A percentile compares a stretch with the other conserved stretches of the same genome.
phyloP scores from a whole-genome alignment of 2,329 filamentous ascomycete genomes.

The Fusarium sp. region DNA sequence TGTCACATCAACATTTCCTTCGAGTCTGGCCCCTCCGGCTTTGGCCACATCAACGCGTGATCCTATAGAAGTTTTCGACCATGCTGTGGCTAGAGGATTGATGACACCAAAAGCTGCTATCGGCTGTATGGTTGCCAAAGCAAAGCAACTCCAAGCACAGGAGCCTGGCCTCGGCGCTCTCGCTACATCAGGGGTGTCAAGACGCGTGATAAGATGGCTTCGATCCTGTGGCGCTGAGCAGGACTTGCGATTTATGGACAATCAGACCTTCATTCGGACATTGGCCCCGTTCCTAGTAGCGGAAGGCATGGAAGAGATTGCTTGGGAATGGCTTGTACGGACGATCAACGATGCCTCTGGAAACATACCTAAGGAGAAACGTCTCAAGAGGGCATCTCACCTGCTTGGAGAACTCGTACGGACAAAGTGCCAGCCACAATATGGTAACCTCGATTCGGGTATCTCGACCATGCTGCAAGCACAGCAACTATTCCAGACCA shows the following conservation, averaged over 20 bases:
- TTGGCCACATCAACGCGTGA: conserved; percentile 51
- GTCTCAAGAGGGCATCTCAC: conserved; percentile 50
- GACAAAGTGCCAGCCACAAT: conserved; percentile 57
- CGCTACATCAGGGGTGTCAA: conserved; percentile 61
- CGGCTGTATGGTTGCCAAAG: conserved; percentile 67
- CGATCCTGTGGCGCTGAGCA: conserved; percentile 65
- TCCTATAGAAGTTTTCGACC: conserved; percentile 70
- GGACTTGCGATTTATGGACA: conserved; percentile 62
- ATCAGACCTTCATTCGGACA: conserved; percentile 56
- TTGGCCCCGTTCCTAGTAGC: conserved; percentile 67
- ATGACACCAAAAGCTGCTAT: conserved; percentile 69
- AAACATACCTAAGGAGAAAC: conserved; percentile 40
- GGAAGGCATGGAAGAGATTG: conserved; percentile 66
- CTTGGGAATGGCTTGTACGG: conserved; percentile 68
- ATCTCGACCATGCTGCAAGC: conserved; percentile 65
- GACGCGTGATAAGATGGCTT: conserved; percentile 69
- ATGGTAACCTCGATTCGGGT: conserved; percentile 64
- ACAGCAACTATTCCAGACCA: conserved; percentile 59
- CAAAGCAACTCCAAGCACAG: conserved; percentile 58
- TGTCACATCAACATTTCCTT: conserved; percentile 37
- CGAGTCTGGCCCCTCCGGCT: conserved; percentile 24
- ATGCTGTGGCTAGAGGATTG: conserved; percentile 68
- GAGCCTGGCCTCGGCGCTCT: conserved; percentile 51
- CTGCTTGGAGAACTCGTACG: conserved; percentile 61
- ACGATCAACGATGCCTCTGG: conserved; percentile 53